Base-by-base conservation (phyloP, 1,284 basidiomycete genomes). In the Fistulinella cinereoalba region DNA sequence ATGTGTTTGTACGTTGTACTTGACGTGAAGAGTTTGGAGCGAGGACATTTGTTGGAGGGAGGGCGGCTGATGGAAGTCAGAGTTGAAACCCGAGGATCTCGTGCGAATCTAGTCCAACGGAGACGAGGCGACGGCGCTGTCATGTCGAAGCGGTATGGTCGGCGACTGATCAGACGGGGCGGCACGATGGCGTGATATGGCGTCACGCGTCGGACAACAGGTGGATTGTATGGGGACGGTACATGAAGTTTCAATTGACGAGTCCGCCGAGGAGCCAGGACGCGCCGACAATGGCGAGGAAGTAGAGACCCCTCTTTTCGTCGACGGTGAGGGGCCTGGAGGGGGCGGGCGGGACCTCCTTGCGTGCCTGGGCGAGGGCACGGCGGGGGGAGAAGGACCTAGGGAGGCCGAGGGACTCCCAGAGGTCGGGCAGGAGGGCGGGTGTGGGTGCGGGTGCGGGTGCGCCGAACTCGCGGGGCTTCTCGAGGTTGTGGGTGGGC, bases 1-100 rank as follows among this genome's bases (percentile, higher is more conserved):
- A 65, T 36, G 49, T 43, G 43, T 7, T 27, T 27, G 25, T 27
- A 27, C 6, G 6, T 6, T 27, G 25, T 27, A 27, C 11, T 27
- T 27, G 25, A 6, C n/a, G n/a, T n/a, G n/a, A n/a, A n/a, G n/a
- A n/a, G n/a, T n/a, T n/a, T n/a, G n/a, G n/a, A n/a, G n/a, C n/a
- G n/a, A n/a, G n/a, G n/a, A n/a, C n/a, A n/a, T n/a, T n/a, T n/a
- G n/a, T n/a, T n/a, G n/a, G n/a, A n/a, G n/a, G n/a, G n/a, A n/a
- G n/a, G n/a, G n/a, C n/a, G n/a, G n/a, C n/a, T n/a, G n/a, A n/a
- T n/a, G n/a, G n/a, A n/a, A n/a, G n/a, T n/a, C n/a, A n/a, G n/a
- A n/a, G n/a, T n/a, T n/a, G 70, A 66, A 86, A 85, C 3, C 71
- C 69, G 27, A 80, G 54, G 28, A 85, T 79, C 47, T 79, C 77